Conservation (phyloP, 225 moss, liverwort and hornwort genomes). For the Thuidium tamariscinum region DNA sequence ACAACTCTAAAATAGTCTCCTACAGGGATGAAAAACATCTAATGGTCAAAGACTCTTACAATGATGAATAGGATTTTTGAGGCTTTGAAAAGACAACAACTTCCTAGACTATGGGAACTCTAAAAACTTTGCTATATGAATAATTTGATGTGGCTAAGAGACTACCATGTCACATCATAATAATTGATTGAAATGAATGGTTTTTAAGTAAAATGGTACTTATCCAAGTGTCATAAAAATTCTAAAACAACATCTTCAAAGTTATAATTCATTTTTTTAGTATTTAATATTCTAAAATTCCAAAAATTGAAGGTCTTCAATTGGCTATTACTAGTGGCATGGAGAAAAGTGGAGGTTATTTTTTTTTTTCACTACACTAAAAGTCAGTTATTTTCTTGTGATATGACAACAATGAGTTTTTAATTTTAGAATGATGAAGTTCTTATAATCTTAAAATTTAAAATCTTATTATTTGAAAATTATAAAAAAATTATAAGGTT, state of each 20-base stretch:
- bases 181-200: too few relatives aligned
- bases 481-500: too few relatives aligned
- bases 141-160: too few relatives aligned
- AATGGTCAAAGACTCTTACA: too few relatives aligned
- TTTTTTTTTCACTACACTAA: not conserved
- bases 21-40: too few relatives aligned
- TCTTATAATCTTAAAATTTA: not conserved
- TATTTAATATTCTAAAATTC: not conserved
- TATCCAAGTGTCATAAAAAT: not conserved
- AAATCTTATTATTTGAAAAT: not conserved
- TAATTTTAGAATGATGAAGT: not conserved
- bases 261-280: not conserved
- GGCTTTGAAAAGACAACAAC: too few relatives aligned
- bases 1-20: too few relatives aligned
- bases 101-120: too few relatives aligned
- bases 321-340: rapidly evolving
- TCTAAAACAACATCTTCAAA: not conserved
- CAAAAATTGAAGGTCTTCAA: not conserved
- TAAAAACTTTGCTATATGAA: too few relatives aligned
- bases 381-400: rapidly evolving
- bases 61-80: too few relatives aligned
- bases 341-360: rapidly evolving
- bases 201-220: too few relatives aligned
- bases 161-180: too few relatives aligned
- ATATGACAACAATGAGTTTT: not conserved